These are phyloP conservation scores for Cladosporium cucumerinum DNA, from an alignment of 2,329 filamentous ascomycete species.

Conservation along the genomic window DNA sequence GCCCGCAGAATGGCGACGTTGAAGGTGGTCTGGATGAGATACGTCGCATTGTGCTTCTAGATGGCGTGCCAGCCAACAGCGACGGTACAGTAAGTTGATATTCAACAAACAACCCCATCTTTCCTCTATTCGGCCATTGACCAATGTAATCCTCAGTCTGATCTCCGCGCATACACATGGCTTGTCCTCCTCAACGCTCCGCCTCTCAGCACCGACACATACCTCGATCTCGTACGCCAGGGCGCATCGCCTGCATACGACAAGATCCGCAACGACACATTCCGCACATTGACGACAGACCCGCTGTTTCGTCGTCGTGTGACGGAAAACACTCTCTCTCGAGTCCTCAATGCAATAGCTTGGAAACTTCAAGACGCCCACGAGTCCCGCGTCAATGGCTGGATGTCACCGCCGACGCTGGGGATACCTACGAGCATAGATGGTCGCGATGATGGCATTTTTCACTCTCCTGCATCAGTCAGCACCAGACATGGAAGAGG, in stretches of 20 bases:
- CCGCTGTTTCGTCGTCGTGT: slow-evolving; percentile 95
- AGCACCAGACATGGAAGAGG: slow-evolving; percentile 34
- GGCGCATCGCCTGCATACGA: slow-evolving; percentile 91
- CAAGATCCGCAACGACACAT: slow-evolving; percentile 98
- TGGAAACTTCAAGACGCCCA: slow-evolving; percentile 86
- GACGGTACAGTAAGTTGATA: slow-evolving; percentile 69
- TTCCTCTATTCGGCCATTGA: not conserved
- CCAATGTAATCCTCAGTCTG: slow-evolving; percentile 59
- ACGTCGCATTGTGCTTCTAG: slow-evolving; percentile 69
- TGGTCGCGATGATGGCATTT: slow-evolving; percentile 45
- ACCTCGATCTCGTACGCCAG: slow-evolving; percentile 85
- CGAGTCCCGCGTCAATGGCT: slow-evolving; percentile 54
- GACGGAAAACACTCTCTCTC: slow-evolving; percentile 90
- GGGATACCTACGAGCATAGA: slow-evolving; percentile 49
- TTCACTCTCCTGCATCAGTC: slow-evolving; percentile 34
- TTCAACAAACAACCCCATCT: not conserved
- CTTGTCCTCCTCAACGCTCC: slow-evolving; percentile 86
- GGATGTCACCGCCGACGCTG: slow-evolving; percentile 48
- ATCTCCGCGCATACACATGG: slow-evolving; percentile 93
- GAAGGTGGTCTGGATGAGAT: slow-evolving; percentile 65
- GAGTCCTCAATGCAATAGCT: slow-evolving; percentile 88
- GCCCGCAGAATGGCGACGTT: slow-evolving; percentile 69
- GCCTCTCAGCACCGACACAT: slow-evolving; percentile 79
- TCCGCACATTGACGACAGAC: slow-evolving; percentile 92
- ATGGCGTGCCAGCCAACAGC: slow-evolving; percentile 71